Percentiles rank a stretch among this genome's conserved stretches.
Conservation (phyloP, 2,329 filamentous ascomycete genomes). For the Aureobasidium pullulans region DNA sequence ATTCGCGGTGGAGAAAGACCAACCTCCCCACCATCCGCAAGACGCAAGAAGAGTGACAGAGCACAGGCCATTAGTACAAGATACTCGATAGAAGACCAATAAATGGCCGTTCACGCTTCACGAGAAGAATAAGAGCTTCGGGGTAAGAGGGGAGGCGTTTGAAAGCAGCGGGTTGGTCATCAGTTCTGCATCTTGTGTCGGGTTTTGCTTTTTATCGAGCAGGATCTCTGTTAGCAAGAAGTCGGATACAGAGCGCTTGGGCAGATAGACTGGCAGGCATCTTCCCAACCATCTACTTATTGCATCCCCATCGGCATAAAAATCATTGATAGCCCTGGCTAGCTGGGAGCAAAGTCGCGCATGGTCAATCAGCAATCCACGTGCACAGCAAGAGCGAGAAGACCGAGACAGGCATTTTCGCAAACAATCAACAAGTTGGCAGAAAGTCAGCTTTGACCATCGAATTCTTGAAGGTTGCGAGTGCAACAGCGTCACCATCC, state of each 20-base stretch:
- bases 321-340: not conserved
- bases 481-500: conserved; percentile 1
- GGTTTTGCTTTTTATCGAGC: not conserved
- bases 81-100: not conserved
- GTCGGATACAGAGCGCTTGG: not conserved
- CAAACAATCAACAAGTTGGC: not conserved
- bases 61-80: conserved; percentile 1
- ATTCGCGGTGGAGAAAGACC: not conserved
- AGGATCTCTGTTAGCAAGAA: not conserved
- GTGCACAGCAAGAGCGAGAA: not conserved
- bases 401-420: not conserved
- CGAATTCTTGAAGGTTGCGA: not conserved
- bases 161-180: not conserved
- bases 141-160: not conserved
- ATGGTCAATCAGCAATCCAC: not conserved
- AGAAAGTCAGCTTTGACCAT: conserved; percentile 3
- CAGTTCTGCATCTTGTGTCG: not conserved
- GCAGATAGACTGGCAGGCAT: not conserved
- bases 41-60: not conserved
- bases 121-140: not conserved
- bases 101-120: not conserved
- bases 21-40: not conserved
- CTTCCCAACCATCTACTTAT: conserved; percentile 2
- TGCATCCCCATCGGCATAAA: conserved; percentile 5
- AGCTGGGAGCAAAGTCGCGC: not conserved